Conservation (phyloP, 1,139 yeast species). For the Tardiomyces blankii region DNA sequence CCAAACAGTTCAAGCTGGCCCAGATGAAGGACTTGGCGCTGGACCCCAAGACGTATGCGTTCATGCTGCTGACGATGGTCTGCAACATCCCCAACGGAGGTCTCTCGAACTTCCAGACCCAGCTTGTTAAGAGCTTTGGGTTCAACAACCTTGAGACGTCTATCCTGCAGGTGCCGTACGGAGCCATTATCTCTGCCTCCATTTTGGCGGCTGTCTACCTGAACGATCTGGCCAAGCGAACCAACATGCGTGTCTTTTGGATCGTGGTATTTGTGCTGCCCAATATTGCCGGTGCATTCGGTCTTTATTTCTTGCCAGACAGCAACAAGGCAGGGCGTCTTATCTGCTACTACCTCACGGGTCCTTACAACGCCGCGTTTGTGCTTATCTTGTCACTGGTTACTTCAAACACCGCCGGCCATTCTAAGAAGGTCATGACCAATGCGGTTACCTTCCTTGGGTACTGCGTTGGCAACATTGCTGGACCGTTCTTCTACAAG, state of each 20-base stretch:
- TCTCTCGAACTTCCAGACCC: constrained; percentile 34
- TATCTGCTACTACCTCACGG: background rate
- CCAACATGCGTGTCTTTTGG: background rate
- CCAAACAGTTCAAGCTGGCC: constrained; percentile 38
- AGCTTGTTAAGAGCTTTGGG: constrained; percentile 29
- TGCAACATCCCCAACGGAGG: constrained; percentile 35
- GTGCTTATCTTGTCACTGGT: constrained; percentile 29
- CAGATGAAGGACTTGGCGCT: constrained; percentile 38
- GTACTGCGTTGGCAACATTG: constrained; percentile 48
- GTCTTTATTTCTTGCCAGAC: background rate
- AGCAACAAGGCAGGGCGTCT: background rate
- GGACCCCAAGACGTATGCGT: constrained; percentile 35
- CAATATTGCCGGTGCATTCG: background rate
- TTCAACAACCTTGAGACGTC: constrained; percentile 30
- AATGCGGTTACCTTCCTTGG: constrained; percentile 37
- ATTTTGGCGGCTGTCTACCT: background rate
- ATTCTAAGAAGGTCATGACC: constrained; percentile 43
- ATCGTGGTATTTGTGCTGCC: background rate
- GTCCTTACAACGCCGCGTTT: background rate
- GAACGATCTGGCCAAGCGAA: background rate
- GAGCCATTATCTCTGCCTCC: constrained; percentile 15
- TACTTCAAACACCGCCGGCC: constrained; percentile 48
- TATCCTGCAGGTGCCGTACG: constrained; percentile 31
- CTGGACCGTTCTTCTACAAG: constrained; percentile 49
- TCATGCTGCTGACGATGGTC: constrained; percentile 1